These are phyloP conservation scores for Dothiorella sarmentorum DNA, from an alignment of 2,329 filamentous ascomycete species.

Conservation along the genomic window DNA sequence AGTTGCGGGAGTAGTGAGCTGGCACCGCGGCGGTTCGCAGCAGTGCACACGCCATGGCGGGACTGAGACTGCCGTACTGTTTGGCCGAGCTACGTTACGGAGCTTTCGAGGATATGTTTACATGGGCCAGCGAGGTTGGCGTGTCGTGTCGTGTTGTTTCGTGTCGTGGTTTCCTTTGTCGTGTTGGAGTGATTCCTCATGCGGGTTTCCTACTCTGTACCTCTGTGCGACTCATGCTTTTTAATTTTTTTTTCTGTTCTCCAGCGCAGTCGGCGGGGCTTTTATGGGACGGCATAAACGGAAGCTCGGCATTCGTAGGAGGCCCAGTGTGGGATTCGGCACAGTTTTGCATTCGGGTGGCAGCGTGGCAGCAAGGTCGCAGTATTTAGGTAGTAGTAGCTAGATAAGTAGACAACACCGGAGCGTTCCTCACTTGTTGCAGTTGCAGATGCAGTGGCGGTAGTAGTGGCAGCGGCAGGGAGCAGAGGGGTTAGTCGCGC, in stretches of 20 bases:
- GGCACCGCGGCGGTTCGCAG: not conserved
- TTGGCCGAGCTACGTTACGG: no score
- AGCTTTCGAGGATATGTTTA: no score
- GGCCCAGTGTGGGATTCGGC: not conserved
- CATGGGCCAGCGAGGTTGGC: not conserved
- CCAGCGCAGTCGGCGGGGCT: conserved; percentile 9
- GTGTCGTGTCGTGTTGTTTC: not conserved
- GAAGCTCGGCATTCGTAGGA: conserved; percentile 1
- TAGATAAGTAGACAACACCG: not conserved
- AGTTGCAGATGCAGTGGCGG: no score
- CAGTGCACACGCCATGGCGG: no score
- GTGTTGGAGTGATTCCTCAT: not conserved
- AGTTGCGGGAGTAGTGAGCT: not conserved
- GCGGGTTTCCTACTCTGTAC: not conserved
- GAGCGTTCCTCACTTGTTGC: not conserved
- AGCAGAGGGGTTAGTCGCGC: conserved; percentile 4
- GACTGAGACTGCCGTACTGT: no score
- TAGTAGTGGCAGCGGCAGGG: not conserved
- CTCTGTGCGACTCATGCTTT: not conserved
- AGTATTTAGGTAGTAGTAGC: not conserved
- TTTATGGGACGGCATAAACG: not conserved
- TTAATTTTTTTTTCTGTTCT: conserved; percentile 1
- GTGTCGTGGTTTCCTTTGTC: not conserved
- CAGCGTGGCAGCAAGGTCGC: not conserved
- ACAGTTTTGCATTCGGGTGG: not conserved